Conservation (phyloP, 2,329 filamentous ascomycete species). For the Aureobasidium sp. region DNA sequence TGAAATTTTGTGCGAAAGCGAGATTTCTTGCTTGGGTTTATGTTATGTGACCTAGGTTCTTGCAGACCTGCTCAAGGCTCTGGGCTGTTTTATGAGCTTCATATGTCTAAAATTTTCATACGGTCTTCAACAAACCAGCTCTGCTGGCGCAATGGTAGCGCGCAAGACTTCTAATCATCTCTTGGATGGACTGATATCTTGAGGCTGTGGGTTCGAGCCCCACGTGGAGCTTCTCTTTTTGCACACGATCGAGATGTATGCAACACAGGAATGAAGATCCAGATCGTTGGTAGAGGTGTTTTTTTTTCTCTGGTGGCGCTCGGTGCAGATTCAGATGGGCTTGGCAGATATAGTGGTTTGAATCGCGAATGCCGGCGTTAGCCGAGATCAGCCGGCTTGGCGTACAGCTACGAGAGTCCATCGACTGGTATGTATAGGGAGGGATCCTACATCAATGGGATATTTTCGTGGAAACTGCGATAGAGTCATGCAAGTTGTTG, state of each 20-base stretch:
- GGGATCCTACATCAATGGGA: not conserved
- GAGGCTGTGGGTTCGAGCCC: conserved; percentile 19
- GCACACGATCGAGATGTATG: not conserved
- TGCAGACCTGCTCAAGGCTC: too few species aligned
- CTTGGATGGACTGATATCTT: conserved; percentile 6
- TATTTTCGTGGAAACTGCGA: not conserved
- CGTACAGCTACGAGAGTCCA: too few species aligned
- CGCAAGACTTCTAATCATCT: conserved; percentile 20
- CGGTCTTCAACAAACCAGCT: not conserved
- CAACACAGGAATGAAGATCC: not conserved
- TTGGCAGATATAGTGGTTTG: not conserved
- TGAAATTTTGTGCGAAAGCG: too few species aligned
- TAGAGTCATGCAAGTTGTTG: not conserved
- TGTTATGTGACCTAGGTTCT: too few species aligned
- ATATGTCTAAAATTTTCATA: not conserved
- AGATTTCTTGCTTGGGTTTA: too few species aligned
- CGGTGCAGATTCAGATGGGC: not conserved
- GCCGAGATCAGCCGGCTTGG: not conserved
- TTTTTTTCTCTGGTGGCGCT: not conserved
- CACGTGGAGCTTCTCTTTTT: conserved; percentile 5
- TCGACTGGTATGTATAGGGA: too few species aligned
- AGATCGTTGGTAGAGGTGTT: not conserved
- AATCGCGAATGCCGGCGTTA: not conserved
- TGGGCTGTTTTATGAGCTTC: too few species aligned
- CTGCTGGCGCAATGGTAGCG: conserved; percentile 22